Conservation (phyloP, 306 rosid genomes). For the Malus orientalis region DNA sequence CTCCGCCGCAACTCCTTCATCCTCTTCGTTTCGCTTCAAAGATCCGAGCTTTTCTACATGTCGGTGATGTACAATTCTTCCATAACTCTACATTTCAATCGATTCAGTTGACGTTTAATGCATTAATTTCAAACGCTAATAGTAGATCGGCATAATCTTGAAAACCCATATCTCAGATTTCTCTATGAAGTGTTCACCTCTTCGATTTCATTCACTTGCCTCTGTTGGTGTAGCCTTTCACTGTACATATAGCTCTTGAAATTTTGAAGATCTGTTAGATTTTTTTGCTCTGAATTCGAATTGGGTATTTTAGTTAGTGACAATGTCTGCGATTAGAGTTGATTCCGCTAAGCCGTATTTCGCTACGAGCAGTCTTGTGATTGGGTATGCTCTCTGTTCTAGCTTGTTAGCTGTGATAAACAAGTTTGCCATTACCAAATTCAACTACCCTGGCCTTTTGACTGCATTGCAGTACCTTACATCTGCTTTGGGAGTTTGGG, state of each 20-base stretch:
- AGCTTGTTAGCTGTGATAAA: conserved; percentile 90
- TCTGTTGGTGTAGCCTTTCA: neutral
- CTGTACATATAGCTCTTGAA: neutral
- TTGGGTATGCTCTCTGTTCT: conserved; percentile 86
- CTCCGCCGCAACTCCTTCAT: neutral
- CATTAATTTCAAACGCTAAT: neutral
- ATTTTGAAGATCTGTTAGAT: neutral
- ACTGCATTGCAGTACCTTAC: conserved; percentile 85
- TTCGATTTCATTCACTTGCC: neutral
- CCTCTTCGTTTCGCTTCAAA: conserved; percentile 11
- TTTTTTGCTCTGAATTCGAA: neutral
- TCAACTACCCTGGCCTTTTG: conserved; percentile 87
- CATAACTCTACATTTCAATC: neutral
- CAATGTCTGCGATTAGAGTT: conserved; percentile 48
- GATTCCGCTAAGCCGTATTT: conserved; percentile 50
- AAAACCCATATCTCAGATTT: conserved; percentile 17
- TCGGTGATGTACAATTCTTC: conserved; percentile 35
- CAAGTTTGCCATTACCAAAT: conserved; percentile 85
- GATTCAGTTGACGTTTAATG: neutral
- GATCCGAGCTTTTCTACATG: conserved; percentile 19
- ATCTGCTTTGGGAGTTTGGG: conserved; percentile 75
- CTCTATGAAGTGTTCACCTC: neutral
- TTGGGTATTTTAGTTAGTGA: neutral
- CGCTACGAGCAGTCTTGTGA: conserved; percentile 62
- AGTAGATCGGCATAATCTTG: conserved; percentile 11